Percentiles rank a stretch among this genome's conserved stretches.
Evolutionary conservation across 192 early-diverging fungal genomes (phyloP).

Genomic region (Chytriomyces sp.): DNA sequence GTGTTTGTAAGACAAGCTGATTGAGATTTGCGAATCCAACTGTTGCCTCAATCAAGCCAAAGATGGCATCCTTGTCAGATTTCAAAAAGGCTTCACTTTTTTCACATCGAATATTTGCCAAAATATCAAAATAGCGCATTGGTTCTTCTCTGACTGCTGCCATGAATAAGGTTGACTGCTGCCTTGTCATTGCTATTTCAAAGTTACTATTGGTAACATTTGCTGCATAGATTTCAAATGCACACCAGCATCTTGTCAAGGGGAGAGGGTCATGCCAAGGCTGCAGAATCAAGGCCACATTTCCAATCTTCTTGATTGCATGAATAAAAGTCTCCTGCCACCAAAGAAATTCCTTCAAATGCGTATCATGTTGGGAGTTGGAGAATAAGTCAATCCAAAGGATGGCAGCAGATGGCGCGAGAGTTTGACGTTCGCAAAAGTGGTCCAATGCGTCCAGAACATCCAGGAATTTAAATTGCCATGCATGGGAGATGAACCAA

Average conservation of each 20-base stretch:
- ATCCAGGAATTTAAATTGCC: slow-evolving; percentile 29
- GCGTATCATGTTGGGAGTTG: slow-evolving; percentile 24
- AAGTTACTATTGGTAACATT: slow-evolving; percentile 10
- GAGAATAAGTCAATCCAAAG: slow-evolving; percentile 36
- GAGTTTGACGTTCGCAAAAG: slow-evolving; percentile 17
- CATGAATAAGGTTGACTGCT: background rate
- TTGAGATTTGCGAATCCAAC: slow-evolving; percentile 5
- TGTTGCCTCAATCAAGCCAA: background rate
- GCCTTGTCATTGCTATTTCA: slow-evolving; percentile 20
- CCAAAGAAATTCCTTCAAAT: background rate
- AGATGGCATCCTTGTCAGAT: slow-evolving; percentile 4
- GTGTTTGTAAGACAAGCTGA: background rate
- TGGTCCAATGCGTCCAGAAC: slow-evolving; percentile 25
- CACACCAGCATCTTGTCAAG: slow-evolving; percentile 28
- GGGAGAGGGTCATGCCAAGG: slow-evolving; percentile 28
- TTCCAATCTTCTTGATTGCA: slow-evolving; percentile 22
- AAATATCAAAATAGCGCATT: background rate
- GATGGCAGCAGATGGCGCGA: slow-evolving; percentile 1
- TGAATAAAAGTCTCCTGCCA: slow-evolving; percentile 21
- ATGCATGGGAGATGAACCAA: slow-evolving; percentile 34
- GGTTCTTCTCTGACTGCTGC: background rate
- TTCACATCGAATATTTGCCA: background rate
- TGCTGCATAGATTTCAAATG: slow-evolving; percentile 31
- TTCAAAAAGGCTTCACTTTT: background rate
- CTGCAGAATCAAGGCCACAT: slow-evolving; percentile 25